Evolutionary conservation across 1,139 yeast species (phyloP).

Genomic region (Pichia sp.): DNA sequence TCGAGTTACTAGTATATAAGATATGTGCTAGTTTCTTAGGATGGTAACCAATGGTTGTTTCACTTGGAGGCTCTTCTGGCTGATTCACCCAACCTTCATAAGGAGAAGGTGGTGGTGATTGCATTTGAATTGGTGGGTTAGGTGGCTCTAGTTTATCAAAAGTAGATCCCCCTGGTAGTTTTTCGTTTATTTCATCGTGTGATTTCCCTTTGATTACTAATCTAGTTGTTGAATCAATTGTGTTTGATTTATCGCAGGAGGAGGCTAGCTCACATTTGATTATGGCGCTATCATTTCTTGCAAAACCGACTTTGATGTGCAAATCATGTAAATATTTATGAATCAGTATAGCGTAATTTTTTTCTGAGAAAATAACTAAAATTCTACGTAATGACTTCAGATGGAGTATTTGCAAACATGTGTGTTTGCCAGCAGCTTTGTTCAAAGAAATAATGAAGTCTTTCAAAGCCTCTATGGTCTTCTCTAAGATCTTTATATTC

Average conservation of each 20-base stretch:
- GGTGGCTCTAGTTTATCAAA: slow-evolving; percentile 19
- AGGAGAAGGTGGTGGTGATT: slow-evolving; percentile 30
- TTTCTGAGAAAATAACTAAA: slow-evolving; percentile 24
- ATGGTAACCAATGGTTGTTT: slow-evolving; percentile 23
- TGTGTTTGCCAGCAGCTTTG: slow-evolving; percentile 9
- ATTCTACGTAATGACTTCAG: slow-evolving; percentile 26
- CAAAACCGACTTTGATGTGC: slow-evolving; percentile 19
- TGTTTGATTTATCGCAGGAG: not conserved
- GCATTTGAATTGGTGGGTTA: slow-evolving; percentile 23
- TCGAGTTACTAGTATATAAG: slow-evolving; percentile 19
- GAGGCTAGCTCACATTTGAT: slow-evolving; percentile 3
- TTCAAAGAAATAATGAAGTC: slow-evolving; percentile 12
- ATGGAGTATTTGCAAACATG: slow-evolving; percentile 22
- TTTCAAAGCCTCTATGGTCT: slow-evolving; percentile 19
- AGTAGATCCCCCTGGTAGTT: slow-evolving; percentile 5
- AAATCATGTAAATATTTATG: slow-evolving; percentile 17
- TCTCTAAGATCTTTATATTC: slow-evolving; percentile 19
- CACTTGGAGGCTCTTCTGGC: slow-evolving; percentile 28
- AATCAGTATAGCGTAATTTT: slow-evolving; percentile 16
- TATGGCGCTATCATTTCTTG: slow-evolving; percentile 18
- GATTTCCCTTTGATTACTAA: not conserved
- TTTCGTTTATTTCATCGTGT: slow-evolving; percentile 3
- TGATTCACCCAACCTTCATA: slow-evolving; percentile 25
- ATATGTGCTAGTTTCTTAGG: slow-evolving; percentile 25
- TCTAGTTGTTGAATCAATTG: not conserved